phyloP scores from a whole-genome alignment of 2,329 filamentous ascomycete genomes.

The Ceratocystis destructans region DNA sequence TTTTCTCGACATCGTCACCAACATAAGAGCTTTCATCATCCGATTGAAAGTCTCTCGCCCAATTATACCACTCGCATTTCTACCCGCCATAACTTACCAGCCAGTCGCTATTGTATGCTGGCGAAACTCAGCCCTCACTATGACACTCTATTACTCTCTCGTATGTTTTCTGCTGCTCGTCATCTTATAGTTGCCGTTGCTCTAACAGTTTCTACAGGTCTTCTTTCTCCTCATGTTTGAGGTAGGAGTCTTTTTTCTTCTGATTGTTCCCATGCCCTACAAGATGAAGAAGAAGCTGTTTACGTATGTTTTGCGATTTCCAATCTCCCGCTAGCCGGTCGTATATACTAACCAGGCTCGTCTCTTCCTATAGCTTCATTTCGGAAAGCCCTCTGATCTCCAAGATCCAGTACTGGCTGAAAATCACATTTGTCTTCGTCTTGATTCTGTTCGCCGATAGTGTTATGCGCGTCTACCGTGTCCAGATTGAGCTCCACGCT shows the following conservation, averaged over 20 bases:
- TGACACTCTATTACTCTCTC: slow-evolving; percentile 46
- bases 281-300: slow-evolving; percentile 74
- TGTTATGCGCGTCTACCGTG: slow-evolving; percentile 88
- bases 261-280: slow-evolving; percentile 82
- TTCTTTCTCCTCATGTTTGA: slow-evolving; percentile 71
- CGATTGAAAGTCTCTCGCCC: background rate
- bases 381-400: slow-evolving; percentile 74
- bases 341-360: slow-evolving; percentile 3
- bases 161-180: slow-evolving; percentile 26
- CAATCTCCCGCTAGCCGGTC: background rate
- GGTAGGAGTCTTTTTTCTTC: slow-evolving; percentile 67
- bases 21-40: background rate
- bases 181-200: background rate
- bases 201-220: slow-evolving; percentile 40
- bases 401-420: slow-evolving; percentile 93
- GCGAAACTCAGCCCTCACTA: slow-evolving; percentile 25
- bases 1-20: background rate
- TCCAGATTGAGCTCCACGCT: slow-evolving; percentile 72
- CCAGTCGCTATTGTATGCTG: background rate
- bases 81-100: background rate
- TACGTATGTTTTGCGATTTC: slow-evolving; percentile 34
- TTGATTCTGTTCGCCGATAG: slow-evolving; percentile 96
- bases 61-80: background rate
- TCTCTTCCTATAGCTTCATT: slow-evolving; percentile 55
- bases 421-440: slow-evolving; percentile 99